Conservation (phyloP, 176 grass and related monocot species). For the Elaeis guineensis region DNA sequence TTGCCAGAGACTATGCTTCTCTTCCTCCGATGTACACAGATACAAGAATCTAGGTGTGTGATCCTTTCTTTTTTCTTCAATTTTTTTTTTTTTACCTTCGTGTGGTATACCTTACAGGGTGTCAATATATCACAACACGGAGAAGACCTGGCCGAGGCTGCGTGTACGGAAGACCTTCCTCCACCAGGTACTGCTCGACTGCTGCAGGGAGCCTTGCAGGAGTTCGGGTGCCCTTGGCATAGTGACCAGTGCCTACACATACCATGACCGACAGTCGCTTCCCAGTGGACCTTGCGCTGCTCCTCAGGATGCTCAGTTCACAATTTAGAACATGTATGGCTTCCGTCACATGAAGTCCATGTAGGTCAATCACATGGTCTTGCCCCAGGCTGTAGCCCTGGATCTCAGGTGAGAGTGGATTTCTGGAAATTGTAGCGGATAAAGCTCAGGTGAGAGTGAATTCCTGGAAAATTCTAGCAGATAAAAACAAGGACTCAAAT, state of each 20-base stretch:
- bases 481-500: background rate
- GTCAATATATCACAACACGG: constrained; percentile 60
- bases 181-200: constrained; percentile 78
- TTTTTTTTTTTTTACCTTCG: background rate
- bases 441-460: background rate
- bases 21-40: constrained; percentile 61
- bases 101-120: constrained; percentile 11
- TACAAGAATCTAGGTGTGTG: constrained; percentile 27
- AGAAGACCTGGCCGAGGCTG: constrained; percentile 61
- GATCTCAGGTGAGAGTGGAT: constrained; percentile 39
- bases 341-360: constrained; percentile 52
- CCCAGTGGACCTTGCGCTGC: constrained; percentile 50
- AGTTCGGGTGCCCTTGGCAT: constrained; percentile 22
- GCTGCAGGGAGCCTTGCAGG: constrained; percentile 43
- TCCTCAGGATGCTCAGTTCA: constrained; percentile 55
- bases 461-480: constrained; percentile 25
- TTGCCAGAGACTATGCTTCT: too few species aligned
- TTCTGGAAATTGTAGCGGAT: constrained; percentile 22
- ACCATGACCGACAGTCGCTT: constrained; percentile 50
- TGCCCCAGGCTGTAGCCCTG: constrained; percentile 55
- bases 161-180: constrained; percentile 55
- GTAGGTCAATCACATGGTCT: constrained; percentile 67
- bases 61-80: background rate
- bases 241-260: constrained; percentile 22
- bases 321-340: constrained; percentile 71